phyloP scores from a whole-genome alignment of 768 basidiomycete genomes.

The Rhizopogon sp. region DNA sequence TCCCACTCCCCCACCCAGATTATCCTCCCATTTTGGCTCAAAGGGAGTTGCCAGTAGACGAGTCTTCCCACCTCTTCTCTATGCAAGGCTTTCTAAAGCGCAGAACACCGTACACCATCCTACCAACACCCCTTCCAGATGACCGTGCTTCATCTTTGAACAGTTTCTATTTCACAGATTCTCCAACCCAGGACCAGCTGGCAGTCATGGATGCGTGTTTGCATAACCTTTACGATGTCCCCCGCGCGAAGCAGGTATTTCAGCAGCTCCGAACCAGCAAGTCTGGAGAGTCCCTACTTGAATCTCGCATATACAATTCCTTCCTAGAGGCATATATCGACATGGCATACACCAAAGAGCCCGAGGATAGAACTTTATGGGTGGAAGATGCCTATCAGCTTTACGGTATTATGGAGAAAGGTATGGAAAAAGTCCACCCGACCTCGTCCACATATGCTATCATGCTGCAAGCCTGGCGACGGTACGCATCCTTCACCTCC shows the following conservation, averaged over 20 bases:
- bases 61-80: conserved; percentile 21
- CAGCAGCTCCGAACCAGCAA: conserved; percentile 46
- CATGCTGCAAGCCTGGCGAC: conserved; percentile 56
- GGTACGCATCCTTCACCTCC: conserved; percentile 32
- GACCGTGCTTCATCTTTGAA: conserved; percentile 35
- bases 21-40: conserved; percentile 35
- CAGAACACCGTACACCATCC: conserved; percentile 46
- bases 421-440: conserved; percentile 42
- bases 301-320: conserved; percentile 51
- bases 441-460: conserved; percentile 60
- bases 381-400: conserved; percentile 56
- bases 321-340: conserved; percentile 62
- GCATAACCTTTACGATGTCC: conserved; percentile 67
- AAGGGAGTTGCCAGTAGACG: conserved; percentile 14
- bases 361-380: conserved; percentile 47
- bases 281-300: conserved; percentile 42
- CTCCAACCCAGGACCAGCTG: conserved; percentile 60
- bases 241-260: conserved; percentile 73
- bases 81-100: conserved; percentile 49
- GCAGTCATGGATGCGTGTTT: conserved; percentile 84
- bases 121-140: conserved; percentile 63
- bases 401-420: conserved; percentile 51
- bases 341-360: conserved; percentile 48
- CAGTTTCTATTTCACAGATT: conserved; percentile 58
- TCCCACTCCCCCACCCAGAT: conserved; percentile 32